Percentiles rank a stretch among this genome's conserved stretches.
Evolutionary conservation across 169 alveolate genomes (phyloP).

Genomic region (Toxoplasma gondii): DNA sequence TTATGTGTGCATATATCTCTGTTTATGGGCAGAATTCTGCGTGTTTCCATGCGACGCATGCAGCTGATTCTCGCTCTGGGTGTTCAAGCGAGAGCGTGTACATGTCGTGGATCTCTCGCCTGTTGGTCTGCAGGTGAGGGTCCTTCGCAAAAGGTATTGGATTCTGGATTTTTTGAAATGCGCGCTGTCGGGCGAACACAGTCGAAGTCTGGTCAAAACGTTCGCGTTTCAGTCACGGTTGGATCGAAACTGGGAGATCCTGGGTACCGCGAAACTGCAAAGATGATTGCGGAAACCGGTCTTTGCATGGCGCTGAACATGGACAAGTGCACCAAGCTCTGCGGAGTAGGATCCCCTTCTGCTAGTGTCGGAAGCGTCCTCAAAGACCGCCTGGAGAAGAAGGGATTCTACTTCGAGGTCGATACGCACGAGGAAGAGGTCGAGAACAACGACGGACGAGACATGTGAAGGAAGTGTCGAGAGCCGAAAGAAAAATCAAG

Average conservation of each 20-base stretch:
- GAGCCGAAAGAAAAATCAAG: too few relatives aligned
- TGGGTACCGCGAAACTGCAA: constrained; percentile 64
- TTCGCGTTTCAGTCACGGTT: constrained; percentile 1
- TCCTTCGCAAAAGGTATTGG: constrained; percentile 10
- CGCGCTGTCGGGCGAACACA: constrained; percentile 34
- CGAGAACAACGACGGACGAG: background rate
- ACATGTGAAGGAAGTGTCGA: background rate
- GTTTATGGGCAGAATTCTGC: too few relatives aligned
- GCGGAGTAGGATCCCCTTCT: constrained; percentile 54
- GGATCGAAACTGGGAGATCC: constrained; percentile 53
- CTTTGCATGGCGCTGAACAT: constrained; percentile 38
- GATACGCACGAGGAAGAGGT: background rate
- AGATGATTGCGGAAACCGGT: constrained; percentile 47
- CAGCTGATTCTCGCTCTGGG: too few relatives aligned
- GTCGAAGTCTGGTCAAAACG: background rate
- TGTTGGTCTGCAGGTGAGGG: constrained; percentile 47
- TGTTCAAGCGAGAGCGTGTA: too few relatives aligned
- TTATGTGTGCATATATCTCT: too few relatives aligned
- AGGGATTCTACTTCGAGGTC: constrained; percentile 22
- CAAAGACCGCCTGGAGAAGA: constrained; percentile 21
- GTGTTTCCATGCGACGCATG: too few relatives aligned
- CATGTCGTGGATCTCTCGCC: too few relatives aligned
- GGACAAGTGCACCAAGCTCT: background rate
- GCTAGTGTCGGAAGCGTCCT: constrained; percentile 46
- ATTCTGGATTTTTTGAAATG: constrained; percentile 29